Base-by-base conservation (phyloP, 225 moss, liverwort and hornwort species). In the Physcomitrellopsis africana region DNA sequence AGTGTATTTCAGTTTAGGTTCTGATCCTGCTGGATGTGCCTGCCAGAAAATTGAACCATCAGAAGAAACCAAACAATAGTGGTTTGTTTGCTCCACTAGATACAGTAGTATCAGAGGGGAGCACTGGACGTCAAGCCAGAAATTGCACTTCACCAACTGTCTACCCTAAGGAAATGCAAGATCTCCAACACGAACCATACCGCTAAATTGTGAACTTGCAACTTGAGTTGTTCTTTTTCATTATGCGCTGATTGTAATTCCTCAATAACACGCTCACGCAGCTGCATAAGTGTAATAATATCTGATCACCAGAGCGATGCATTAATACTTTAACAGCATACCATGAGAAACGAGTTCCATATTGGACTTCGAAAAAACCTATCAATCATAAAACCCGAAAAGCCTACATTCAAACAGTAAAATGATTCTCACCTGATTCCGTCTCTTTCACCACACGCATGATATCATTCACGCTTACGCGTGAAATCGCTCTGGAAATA, bases 391-490 rank as follows among this genome's bases (percentile, higher is more conserved):
- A 51, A n/a, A 59, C 13, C 32, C 24, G 24, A 24, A n/a, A 24
- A 24, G 24, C 32, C 32, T 14, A 20, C 3, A 49, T 22, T 22
- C 61, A 60, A n/a, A 72, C 57, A 49, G 26, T 22, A 55, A 42
- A 70, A 54, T 49, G 51, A 8, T 61, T 76, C 89, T 80, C 79
- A 96, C 96, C 91, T 74, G 82, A 82, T 89, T 96, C 94, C 57
- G 96, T 90, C 72, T 94, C 94, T 86, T 92, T 92, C 60, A 92
- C 91, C 91, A 94, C 86, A 56, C 88, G 79, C 91, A 96, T 89
- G 68, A 94, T 83, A 82, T 96, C 96, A 72, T 83, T 76, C 55
- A 92, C 81, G 72, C 80, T 87, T 5, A 83, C 81, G 54, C 91
- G 84, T 70, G 85, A 73, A 67, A 72, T 85, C 56, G 68, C 79